Evolutionary conservation across 2,329 filamentous ascomycete genomes (phyloP).

Genomic region (Colletotrichum lindemuthianum): DNA sequence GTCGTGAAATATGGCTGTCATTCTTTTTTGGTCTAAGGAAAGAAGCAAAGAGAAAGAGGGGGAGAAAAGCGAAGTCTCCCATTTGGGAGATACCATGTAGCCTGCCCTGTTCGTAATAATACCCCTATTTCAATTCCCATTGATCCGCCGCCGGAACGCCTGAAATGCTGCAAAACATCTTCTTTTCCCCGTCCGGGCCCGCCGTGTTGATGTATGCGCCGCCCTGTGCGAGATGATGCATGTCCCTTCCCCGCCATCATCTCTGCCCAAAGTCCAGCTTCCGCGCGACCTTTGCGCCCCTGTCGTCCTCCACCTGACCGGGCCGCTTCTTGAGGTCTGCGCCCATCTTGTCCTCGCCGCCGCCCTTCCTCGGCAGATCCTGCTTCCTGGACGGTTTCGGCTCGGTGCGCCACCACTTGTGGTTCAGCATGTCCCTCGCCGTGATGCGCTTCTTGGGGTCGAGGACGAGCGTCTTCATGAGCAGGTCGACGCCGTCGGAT

Average conservation of each 20-base stretch:
- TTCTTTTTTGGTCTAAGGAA: conserved; percentile 9
- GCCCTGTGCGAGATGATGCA: not conserved
- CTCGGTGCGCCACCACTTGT: conserved; percentile 86
- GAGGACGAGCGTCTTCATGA: conserved; percentile 85
- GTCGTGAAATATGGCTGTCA: not conserved
- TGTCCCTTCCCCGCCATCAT: conserved; percentile 25
- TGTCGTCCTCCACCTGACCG: conserved; percentile 75
- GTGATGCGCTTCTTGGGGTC: conserved; percentile 88
- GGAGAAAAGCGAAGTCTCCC: not conserved
- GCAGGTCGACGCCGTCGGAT: conserved; percentile 83
- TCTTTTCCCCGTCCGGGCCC: conserved; percentile 3
- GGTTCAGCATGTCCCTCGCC: conserved; percentile 79
- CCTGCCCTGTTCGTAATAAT: conserved; percentile 20
- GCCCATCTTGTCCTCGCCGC: conserved; percentile 78
- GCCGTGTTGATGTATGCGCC: not conserved
- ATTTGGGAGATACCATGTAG: conserved; percentile 6
- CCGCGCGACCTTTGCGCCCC: conserved; percentile 80
- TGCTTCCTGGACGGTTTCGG: conserved; percentile 85
- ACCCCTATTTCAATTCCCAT: conserved; percentile 12
- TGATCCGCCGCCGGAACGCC: conserved; percentile 26
- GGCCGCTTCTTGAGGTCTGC: conserved; percentile 83
- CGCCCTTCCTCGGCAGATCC: conserved; percentile 81
- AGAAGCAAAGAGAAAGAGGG: conserved; percentile 1
- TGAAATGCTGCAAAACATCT: conserved; percentile 14
- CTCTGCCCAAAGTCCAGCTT: conserved; percentile 79